Evolutionary conservation across 495 filamentous ascomycete species (phyloP).

Genomic region (Hypoxylon fuscum): DNA sequence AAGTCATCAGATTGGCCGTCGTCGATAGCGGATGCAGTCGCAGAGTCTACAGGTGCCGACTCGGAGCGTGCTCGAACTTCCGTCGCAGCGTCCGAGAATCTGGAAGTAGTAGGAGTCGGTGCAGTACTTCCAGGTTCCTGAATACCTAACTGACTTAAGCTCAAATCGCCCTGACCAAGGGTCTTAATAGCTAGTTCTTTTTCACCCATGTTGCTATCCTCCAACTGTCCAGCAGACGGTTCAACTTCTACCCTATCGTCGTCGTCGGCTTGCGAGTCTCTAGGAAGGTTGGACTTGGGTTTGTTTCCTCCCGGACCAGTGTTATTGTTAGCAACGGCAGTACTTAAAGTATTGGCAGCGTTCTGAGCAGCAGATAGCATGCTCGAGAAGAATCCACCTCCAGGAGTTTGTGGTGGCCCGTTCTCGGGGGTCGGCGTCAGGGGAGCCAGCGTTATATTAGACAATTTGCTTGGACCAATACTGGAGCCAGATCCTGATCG

Average conservation of each 20-base stretch:
- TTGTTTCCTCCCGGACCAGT: conserved; percentile 52
- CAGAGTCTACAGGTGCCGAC: conserved; percentile 53
- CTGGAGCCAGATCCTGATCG: conserved; percentile 70
- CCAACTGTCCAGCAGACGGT: conserved; percentile 47
- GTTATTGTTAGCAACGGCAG: conserved; percentile 74
- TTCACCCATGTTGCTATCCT: conserved; percentile 53
- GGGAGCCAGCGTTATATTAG: conserved; percentile 76
- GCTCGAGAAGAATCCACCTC: conserved; percentile 85
- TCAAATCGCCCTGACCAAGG: conserved; percentile 86
- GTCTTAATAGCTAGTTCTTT: conserved; percentile 88
- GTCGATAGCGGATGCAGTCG: conserved; percentile 19
- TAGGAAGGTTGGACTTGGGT: conserved; percentile 46
- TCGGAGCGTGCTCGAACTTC: conserved; percentile 53
- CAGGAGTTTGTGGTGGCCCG: conserved; percentile 51
- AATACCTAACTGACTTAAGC: conserved; percentile 82
- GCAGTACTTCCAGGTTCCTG: conserved; percentile 58
- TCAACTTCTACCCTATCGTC: conserved; percentile 61
- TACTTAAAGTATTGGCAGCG: conserved; percentile 86
- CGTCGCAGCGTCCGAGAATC: conserved; percentile 52
- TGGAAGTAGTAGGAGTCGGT: conserved; percentile 51
- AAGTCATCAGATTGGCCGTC: conserved; percentile 46
- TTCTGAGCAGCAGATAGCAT: conserved; percentile 94
- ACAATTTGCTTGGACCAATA: conserved; percentile 86
- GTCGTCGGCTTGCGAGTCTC: conserved; percentile 42
- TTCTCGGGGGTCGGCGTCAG: conserved; percentile 75